Evolutionary conservation across 2,329 filamentous ascomycete species (phyloP).

Genomic region (Tolypocladium sp.): DNA sequence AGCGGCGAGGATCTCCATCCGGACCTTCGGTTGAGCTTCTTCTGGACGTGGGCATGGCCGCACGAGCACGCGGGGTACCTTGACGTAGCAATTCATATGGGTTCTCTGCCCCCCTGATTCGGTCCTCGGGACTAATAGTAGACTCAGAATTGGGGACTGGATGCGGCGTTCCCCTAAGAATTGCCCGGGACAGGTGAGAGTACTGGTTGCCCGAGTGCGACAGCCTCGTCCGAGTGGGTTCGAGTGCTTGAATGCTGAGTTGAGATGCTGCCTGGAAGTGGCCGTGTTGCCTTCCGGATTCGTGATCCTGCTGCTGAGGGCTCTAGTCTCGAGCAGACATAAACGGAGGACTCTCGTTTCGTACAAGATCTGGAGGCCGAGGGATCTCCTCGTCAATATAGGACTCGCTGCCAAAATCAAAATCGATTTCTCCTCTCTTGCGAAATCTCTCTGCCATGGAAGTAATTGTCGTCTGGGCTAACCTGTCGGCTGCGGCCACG

Average conservation of each 20-base stretch:
- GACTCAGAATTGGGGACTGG: neutral
- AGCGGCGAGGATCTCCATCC: slow-evolving; percentile 8
- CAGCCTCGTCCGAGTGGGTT: neutral
- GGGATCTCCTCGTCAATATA: neutral
- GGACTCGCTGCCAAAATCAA: neutral
- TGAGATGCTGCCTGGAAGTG: neutral
- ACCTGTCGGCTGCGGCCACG: neutral
- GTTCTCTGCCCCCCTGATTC: neutral
- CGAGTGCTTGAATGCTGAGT: neutral
- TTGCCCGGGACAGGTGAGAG: slow-evolving; percentile 1
- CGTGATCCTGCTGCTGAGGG: neutral
- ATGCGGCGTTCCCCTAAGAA: slow-evolving; percentile 3
- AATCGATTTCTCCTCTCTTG: neutral
- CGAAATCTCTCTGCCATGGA: neutral
- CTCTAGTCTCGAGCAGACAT: neutral
- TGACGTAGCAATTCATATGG: neutral
- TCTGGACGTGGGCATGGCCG: neutral
- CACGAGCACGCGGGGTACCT: neutral
- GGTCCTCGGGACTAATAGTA: too few relatives aligned
- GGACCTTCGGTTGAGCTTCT: neutral
- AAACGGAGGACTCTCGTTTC: neutral
- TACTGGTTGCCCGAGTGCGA: neutral
- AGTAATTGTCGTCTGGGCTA: neutral
- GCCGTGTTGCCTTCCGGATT: neutral
- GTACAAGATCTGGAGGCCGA: neutral